A percentile compares a stretch with the other conserved stretches of the same genome.
phyloP scores from a whole-genome alignment of 306 rosid species.

The Ormosia semicastrata region DNA sequence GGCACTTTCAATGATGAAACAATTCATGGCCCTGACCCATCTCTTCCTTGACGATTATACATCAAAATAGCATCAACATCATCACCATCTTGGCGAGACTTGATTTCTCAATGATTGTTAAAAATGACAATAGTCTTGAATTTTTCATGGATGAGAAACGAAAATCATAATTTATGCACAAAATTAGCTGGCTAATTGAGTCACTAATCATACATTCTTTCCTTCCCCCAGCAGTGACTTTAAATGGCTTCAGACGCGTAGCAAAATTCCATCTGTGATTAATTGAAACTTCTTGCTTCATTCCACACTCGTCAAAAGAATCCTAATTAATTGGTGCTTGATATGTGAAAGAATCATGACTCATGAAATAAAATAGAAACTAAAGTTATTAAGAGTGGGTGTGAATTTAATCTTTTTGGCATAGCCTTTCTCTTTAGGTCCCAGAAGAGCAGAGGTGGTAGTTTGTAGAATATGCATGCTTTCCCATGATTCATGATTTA shows the following conservation, averaged over 20 bases:
- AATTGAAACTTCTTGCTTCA: constrained; percentile 8
- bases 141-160: constrained; percentile 11
- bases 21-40: constrained; percentile 21
- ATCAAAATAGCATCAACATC: constrained; percentile 11
- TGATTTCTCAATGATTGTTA: constrained; percentile 48
- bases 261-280: neutral
- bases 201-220: neutral
- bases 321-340: constrained; percentile 23
- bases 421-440: constrained; percentile 23
- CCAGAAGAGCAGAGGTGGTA: neutral
- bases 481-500: constrained; percentile 24
- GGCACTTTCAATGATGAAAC: constrained; percentile 26
- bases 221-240: neutral
- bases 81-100: constrained; percentile 21
- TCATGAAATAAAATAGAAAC: constrained; percentile 18
- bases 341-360: constrained; percentile 31
- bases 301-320: constrained; percentile 20
- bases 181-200: constrained; percentile 31
- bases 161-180: neutral
- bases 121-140: constrained; percentile 5
- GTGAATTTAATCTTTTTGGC: constrained; percentile 10
- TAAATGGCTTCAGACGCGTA: constrained; percentile 1
- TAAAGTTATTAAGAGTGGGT: constrained; percentile 26
- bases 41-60: constrained; percentile 13
- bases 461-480: constrained; percentile 28